Evolutionary conservation across 306 rosid genomes (phyloP).

Genomic region (Rosa chinensis): DNA sequence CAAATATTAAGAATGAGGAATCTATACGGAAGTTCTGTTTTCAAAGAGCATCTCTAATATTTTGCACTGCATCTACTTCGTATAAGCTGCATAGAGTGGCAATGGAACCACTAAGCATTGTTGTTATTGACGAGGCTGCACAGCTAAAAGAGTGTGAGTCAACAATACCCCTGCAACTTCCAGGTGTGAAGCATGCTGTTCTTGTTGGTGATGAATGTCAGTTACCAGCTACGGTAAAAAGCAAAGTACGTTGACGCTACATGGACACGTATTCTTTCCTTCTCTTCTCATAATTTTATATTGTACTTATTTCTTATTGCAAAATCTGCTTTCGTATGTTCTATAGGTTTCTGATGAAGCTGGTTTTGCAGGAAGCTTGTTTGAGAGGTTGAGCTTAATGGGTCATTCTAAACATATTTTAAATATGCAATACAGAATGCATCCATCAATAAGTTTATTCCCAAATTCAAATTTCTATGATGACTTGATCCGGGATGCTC

Average conservation of each 20-base stretch:
- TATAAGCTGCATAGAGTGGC: slow-evolving; percentile 42
- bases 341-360: slow-evolving; percentile 50
- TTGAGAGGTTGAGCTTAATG: slow-evolving; percentile 53
- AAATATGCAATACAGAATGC: too few relatives aligned
- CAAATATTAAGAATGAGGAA: slow-evolving; percentile 21
- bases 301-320: background rate
- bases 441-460: too few relatives aligned
- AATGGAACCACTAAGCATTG: slow-evolving; percentile 44
- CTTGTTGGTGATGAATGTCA: slow-evolving; percentile 84
- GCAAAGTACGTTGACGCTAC: slow-evolving; percentile 44
- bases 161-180: slow-evolving; percentile 61
- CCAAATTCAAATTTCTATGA: too few relatives aligned
- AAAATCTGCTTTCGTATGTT: slow-evolving; percentile 2
- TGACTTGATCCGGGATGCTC: too few relatives aligned
- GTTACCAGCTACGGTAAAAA: slow-evolving; percentile 65
- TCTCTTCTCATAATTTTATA: background rate
- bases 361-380: slow-evolving; percentile 76
- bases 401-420: slow-evolving; percentile 8
- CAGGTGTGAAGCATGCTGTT: slow-evolving; percentile 48
- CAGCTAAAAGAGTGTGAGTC: slow-evolving; percentile 81
- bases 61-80: slow-evolving; percentile 72
- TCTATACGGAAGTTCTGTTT: slow-evolving; percentile 50
- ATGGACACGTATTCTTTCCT: background rate
- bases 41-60: slow-evolving; percentile 55
- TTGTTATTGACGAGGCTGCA: slow-evolving; percentile 85